Evolutionary conservation across 2,329 filamentous ascomycete genomes (phyloP).

Genomic region (Arthrobotrys sinensis): DNA sequence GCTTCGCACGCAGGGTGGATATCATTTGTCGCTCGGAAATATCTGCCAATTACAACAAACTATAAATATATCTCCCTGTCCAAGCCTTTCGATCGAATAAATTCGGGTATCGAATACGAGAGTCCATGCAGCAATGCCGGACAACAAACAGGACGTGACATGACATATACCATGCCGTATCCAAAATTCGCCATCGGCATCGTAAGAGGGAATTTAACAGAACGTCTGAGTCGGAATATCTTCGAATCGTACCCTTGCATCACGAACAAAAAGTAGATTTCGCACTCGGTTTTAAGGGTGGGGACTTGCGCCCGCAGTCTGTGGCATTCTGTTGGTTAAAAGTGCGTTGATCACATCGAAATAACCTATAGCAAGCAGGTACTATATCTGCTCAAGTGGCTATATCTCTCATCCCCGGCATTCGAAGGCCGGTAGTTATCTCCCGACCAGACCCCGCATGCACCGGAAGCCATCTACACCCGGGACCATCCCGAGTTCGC

Average conservation of each 20-base stretch:
- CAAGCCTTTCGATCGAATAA: slow-evolving; percentile 22
- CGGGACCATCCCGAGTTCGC: slow-evolving; percentile 1
- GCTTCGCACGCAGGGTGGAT: slow-evolving; percentile 16
- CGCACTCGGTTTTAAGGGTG: slow-evolving; percentile 24
- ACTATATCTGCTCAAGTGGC: background rate
- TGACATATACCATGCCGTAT: slow-evolving; percentile 8
- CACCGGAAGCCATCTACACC: background rate
- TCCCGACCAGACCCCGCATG: background rate
- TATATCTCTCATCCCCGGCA: slow-evolving; percentile 21
- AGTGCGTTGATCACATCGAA: slow-evolving; percentile 47
- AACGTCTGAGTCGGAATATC: slow-evolving; percentile 47
- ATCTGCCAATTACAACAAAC: slow-evolving; percentile 22
- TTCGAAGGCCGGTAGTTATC: slow-evolving; percentile 1
- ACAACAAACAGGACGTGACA: too few species aligned
- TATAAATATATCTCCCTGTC: slow-evolving; percentile 6
- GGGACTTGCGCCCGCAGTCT: slow-evolving; percentile 21
- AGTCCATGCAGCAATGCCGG: slow-evolving; percentile 5
- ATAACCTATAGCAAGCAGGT: slow-evolving; percentile 51
- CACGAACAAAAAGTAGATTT: background rate
- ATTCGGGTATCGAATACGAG: slow-evolving; percentile 41
- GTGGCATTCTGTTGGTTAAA: slow-evolving; percentile 33
- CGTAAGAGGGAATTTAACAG: slow-evolving; percentile 8
- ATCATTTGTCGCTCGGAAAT: slow-evolving; percentile 39
- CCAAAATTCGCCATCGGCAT: background rate
- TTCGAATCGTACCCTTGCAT: slow-evolving; percentile 8